Percentiles rank a stretch among this genome's conserved stretches.
phyloP scores from a whole-genome alignment of 495 filamentous ascomycete genomes.

The Penicillium subrubescens region DNA sequence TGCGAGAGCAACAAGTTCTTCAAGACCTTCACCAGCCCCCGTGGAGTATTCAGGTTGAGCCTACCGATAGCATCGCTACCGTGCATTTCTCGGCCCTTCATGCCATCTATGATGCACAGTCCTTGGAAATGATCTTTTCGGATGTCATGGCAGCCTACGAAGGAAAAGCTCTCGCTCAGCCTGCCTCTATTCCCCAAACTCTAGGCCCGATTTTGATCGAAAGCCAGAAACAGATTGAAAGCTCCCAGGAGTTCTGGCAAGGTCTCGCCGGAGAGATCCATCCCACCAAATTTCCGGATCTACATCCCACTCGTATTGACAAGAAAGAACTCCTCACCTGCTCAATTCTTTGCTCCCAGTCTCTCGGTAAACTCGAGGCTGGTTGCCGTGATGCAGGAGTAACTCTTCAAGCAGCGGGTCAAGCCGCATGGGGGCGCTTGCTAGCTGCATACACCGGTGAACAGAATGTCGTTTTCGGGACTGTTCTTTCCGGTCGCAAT shows the following conservation, averaged over 20 bases:
- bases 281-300: conserved; percentile 65
- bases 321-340: conserved; percentile 37
- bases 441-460: conserved; percentile 76
- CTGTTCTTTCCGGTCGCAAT: conserved; percentile 71
- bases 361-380: conserved; percentile 50
- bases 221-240: conserved; percentile 30
- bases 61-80: conserved; percentile 15
- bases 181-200: conserved; percentile 36
- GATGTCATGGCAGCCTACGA: conserved; percentile 52
- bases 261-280: conserved; percentile 50
- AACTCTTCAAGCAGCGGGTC: conserved; percentile 70
- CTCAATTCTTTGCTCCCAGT: conserved; percentile 39
- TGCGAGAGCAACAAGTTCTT: conserved; percentile 25
- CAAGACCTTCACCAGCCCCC: conserved; percentile 46
- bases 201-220: conserved; percentile 56
- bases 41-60: conserved; percentile 48
- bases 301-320: conserved; percentile 60
- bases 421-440: conserved; percentile 73
- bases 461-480: conserved; percentile 64
- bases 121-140: conserved; percentile 59
- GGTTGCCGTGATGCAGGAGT: conserved; percentile 54
- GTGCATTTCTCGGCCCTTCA: conserved; percentile 65
- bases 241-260: conserved; percentile 62
- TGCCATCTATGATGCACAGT: conserved; percentile 77
- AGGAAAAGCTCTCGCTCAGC: conserved; percentile 19